Percentiles rank a stretch among this genome's conserved stretches.
Conservation (phyloP, 768 basidiomycete species). For the Gloeophyllum trabeum region DNA sequence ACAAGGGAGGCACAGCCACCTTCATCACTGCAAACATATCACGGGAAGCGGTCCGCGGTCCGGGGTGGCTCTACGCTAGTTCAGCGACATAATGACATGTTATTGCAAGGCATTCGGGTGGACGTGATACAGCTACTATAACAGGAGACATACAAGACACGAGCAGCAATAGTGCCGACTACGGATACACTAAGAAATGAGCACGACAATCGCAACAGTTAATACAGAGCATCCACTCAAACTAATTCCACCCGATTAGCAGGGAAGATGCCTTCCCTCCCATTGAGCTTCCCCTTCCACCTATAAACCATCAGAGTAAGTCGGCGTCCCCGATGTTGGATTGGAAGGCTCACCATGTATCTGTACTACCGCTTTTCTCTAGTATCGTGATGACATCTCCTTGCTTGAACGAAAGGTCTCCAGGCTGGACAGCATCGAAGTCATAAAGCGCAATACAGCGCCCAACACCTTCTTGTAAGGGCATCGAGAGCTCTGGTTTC, state of each 20-base stretch:
- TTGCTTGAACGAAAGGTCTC: slow-evolving; percentile 66
- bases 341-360: slow-evolving; percentile 51
- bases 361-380: slow-evolving; percentile 55
- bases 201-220: too few relatives aligned
- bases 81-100: too few relatives aligned
- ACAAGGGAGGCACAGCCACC: too few relatives aligned
- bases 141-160: neutral
- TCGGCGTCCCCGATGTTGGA: neutral
- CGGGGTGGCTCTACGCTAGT: too few relatives aligned
- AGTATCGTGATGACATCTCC: slow-evolving; percentile 65
- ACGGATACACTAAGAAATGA: neutral
- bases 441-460: slow-evolving; percentile 68
- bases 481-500: slow-evolving; percentile 36
- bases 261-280: slow-evolving; percentile 60
- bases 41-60: too few relatives aligned
- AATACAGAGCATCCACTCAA: slow-evolving; percentile 9
- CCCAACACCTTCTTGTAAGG: slow-evolving; percentile 51
- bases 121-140: neutral
- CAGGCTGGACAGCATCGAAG: slow-evolving; percentile 64
- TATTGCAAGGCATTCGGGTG: neutral
- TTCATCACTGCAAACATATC: too few relatives aligned
- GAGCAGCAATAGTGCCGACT: neutral
- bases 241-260: slow-evolving; percentile 76
- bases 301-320: slow-evolving; percentile 20
- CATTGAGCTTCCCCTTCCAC: slow-evolving; percentile 68